phyloP scores from a whole-genome alignment of 2,329 filamentous ascomycete genomes.

The Colletotrichum sojae region DNA sequence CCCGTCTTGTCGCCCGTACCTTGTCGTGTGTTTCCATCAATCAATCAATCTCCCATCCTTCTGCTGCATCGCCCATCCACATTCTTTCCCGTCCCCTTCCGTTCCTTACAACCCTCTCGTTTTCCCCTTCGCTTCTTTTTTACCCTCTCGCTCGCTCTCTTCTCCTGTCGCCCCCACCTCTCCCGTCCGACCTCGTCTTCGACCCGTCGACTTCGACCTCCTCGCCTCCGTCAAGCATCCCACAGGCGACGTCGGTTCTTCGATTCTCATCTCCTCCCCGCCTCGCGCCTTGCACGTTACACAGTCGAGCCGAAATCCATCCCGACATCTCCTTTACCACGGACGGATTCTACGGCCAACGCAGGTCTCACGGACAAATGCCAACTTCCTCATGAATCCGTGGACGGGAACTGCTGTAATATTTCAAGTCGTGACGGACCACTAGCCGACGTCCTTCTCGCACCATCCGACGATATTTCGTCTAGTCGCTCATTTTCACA shows the following conservation, averaged over 20 bases:
- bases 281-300: slow-evolving; percentile 7
- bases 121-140: slow-evolving; percentile 36
- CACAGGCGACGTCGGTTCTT: slow-evolving; percentile 40
- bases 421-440: slow-evolving; percentile 30
- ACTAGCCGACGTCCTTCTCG: slow-evolving; percentile 28
- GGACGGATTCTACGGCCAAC: slow-evolving; percentile 26
- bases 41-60: slow-evolving; percentile 43
- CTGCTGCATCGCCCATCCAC: slow-evolving; percentile 40
- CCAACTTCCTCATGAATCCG: slow-evolving; percentile 40
- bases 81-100: slow-evolving; percentile 43
- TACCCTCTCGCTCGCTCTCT: slow-evolving; percentile 38
- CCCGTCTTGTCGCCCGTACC: slow-evolving; percentile 28
- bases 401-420: slow-evolving; percentile 23
- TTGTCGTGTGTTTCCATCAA: slow-evolving; percentile 43
- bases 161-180: slow-evolving; percentile 32
- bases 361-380: slow-evolving; percentile 35
- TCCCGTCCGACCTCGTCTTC: slow-evolving; percentile 38
- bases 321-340: slow-evolving; percentile 23
- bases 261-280: slow-evolving; percentile 37
- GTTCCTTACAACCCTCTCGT: slow-evolving; percentile 43
- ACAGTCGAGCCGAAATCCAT: slow-evolving; percentile 4
- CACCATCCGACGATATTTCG: slow-evolving; percentile 39
- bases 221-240: slow-evolving; percentile 43
- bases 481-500: slow-evolving; percentile 42
- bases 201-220: slow-evolving; percentile 36